Evolutionary conservation across 2,329 filamentous ascomycete species (phyloP).

Genomic region (Xylaria sp.): DNA sequence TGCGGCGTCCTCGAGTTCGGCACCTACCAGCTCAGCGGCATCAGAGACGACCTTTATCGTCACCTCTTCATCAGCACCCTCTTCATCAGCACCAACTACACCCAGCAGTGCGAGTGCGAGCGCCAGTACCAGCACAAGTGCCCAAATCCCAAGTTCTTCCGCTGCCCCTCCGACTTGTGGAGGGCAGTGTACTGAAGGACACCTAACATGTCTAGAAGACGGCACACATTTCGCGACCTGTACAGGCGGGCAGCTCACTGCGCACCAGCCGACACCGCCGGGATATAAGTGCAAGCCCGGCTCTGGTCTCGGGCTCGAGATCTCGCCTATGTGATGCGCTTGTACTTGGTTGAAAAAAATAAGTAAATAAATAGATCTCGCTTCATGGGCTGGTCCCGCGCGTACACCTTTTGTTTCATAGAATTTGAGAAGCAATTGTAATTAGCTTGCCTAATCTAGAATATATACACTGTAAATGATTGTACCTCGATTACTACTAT

Average conservation of each 20-base stretch:
- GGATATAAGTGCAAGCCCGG: slow-evolving; percentile 43
- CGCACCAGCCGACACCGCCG: slow-evolving; percentile 38
- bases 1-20: background rate
- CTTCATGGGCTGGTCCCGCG: no score
- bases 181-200: slow-evolving; percentile 39
- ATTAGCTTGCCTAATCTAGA: no score
- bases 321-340: slow-evolving; percentile 30
- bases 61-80: background rate
- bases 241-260: slow-evolving; percentile 42
- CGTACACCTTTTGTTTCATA: no score
- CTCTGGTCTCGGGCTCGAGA: slow-evolving; percentile 39
- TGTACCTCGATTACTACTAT: no score
- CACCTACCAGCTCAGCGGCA: background rate
- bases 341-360: no score
- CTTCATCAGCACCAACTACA: background rate
- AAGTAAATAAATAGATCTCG: no score
- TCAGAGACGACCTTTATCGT: background rate
- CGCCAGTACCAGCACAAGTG: background rate
- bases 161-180: slow-evolving; percentile 10
- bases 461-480: no score
- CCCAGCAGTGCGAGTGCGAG: background rate
- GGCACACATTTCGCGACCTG: slow-evolving; percentile 43
- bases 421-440: no score
- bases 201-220: slow-evolving; percentile 45
- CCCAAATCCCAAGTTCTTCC: background rate